Evolutionary conservation across 2,329 filamentous ascomycete genomes (phyloP).

Genomic region (Anisogramma anomala): DNA sequence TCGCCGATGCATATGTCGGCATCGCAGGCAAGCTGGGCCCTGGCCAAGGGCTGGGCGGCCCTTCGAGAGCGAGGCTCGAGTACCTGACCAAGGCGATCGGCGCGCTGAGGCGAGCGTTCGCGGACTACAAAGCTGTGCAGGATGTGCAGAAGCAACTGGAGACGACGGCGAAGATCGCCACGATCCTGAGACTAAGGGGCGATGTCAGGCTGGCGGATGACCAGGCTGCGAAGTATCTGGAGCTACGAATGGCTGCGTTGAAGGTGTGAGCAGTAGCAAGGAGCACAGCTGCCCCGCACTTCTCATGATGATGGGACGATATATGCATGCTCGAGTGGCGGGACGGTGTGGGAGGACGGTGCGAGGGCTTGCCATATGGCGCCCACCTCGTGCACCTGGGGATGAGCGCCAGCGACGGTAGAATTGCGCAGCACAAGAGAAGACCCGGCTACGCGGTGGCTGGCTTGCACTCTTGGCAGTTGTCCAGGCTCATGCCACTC

Average conservation of each 20-base stretch:
- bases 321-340: too few relatives aligned
- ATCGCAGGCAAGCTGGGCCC: conserved; percentile 45
- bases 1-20: conserved; percentile 72
- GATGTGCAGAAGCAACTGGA: conserved; percentile 62
- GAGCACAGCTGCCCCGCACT: too few relatives aligned
- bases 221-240: conserved; percentile 53
- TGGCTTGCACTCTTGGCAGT: too few relatives aligned
- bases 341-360: neutral
- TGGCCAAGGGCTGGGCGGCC: conserved; percentile 10
- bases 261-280: neutral
- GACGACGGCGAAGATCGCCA: conserved; percentile 71
- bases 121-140: conserved; percentile 54
- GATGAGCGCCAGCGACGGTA: too few relatives aligned
- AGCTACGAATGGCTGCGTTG: conserved; percentile 35
- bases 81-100: conserved; percentile 46
- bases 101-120: conserved; percentile 51
- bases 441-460: too few relatives aligned
- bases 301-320: neutral
- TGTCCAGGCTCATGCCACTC: neutral
- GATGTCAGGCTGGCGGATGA: conserved; percentile 54
- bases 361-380: too few relatives aligned
- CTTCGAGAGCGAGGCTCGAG: conserved; percentile 37
- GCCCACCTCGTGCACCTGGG: too few relatives aligned
- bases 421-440: too few relatives aligned
- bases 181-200: conserved; percentile 59